phyloP scores from a whole-genome alignment of 192 early-diverging fungal genomes.

The Coemansia sp. region DNA sequence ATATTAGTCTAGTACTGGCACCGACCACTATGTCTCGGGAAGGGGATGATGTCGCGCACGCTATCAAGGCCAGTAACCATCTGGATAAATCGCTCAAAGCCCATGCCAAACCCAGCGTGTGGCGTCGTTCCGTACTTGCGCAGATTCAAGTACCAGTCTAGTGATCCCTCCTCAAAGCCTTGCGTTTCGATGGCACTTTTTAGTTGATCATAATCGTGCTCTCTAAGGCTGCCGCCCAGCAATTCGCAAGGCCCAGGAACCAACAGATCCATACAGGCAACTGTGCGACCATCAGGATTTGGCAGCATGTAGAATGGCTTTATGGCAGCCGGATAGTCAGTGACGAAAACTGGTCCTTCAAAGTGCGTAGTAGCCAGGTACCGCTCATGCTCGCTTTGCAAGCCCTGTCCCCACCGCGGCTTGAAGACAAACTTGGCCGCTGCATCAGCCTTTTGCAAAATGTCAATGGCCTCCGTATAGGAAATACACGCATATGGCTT shows the following conservation, averaged over 20 bases:
- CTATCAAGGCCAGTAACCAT: constrained; percentile 78
- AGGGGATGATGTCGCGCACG: constrained; percentile 71
- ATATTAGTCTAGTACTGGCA: constrained; percentile 53
- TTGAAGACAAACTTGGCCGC: constrained; percentile 60
- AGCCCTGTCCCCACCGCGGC: constrained; percentile 66
- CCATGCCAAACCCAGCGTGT: constrained; percentile 90
- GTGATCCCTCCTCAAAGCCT: constrained; percentile 62
- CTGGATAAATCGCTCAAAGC: constrained; percentile 79
- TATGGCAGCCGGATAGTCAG: constrained; percentile 73
- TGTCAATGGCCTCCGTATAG: constrained; percentile 76
- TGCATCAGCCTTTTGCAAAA: constrained; percentile 57
- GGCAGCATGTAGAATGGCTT: constrained; percentile 91
- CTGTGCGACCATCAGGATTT: constrained; percentile 61
- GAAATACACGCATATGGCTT: constrained; percentile 65
- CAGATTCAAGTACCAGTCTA: constrained; percentile 84
- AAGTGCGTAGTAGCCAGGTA: constrained; percentile 66
- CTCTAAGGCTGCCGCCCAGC: constrained; percentile 80
- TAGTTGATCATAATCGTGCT: constrained; percentile 62
- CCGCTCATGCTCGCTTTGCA: constrained; percentile 87
- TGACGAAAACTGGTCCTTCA: constrained; percentile 81
- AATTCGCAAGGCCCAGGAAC: constrained; percentile 83
- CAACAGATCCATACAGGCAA: constrained; percentile 80
- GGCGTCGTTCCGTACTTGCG: constrained; percentile 79
- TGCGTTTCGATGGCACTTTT: constrained; percentile 53
- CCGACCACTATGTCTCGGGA: constrained; percentile 56